phyloP scores from a whole-genome alignment of 1,139 yeast genomes.

The Candida freyschussii region DNA sequence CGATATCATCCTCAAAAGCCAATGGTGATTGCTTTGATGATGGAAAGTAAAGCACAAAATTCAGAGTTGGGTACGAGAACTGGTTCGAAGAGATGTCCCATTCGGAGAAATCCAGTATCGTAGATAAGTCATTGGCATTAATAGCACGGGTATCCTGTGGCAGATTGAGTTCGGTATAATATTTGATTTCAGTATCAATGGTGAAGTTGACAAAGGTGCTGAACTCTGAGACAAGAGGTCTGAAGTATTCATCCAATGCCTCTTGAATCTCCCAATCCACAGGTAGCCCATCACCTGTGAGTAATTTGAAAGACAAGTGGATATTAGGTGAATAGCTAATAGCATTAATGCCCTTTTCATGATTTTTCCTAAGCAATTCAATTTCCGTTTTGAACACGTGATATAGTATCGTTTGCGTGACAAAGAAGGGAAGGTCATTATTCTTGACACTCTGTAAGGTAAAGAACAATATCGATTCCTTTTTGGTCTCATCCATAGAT shows the following conservation, averaged over 20 bases:
- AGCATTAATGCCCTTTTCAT: conserved; percentile 25
- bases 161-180: conserved; percentile 42
- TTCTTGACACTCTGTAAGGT: conserved; percentile 43
- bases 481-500: conserved; percentile 25
- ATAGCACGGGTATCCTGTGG: conserved; percentile 37
- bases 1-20: conserved; percentile 8
- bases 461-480: conserved; percentile 44
- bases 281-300: conserved; percentile 50
- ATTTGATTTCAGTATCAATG: conserved; percentile 74
- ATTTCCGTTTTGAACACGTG: conserved; percentile 50
- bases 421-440: conserved; percentile 57
- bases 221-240: conserved; percentile 42
- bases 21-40: conserved; percentile 40
- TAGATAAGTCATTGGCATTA: conserved; percentile 30
- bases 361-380: conserved; percentile 23
- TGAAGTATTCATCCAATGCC: conserved; percentile 40
- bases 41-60: conserved; percentile 66
- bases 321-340: conserved; percentile 59
- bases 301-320: conserved; percentile 62
- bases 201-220: conserved; percentile 62
- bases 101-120: conserved; percentile 34
- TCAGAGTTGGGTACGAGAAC: conserved; percentile 52
- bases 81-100: conserved; percentile 34
- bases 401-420: conserved; percentile 53
- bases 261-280: conserved; percentile 53